A percentile compares a stretch with the other conserved stretches of the same genome.
phyloP scores from a whole-genome alignment of 2,329 filamentous ascomycete species.

The Pseudocercospora ulei region DNA sequence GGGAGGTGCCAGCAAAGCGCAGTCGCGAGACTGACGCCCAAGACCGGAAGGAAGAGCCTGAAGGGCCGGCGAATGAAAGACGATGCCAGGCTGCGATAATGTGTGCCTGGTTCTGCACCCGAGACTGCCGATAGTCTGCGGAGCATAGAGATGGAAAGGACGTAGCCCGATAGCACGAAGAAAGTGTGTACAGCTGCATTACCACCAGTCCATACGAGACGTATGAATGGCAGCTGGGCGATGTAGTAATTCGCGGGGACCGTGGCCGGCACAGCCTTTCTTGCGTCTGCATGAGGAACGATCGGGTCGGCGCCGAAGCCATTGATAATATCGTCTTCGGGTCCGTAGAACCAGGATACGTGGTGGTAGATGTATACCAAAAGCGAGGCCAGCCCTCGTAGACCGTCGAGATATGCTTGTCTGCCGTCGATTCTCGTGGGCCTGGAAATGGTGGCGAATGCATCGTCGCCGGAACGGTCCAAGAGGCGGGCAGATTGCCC shows the following conservation, averaged over 20 bases:
- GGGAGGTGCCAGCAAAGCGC: slow-evolving; percentile 18
- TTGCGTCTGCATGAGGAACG: neutral
- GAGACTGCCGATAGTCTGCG: slow-evolving; percentile 13
- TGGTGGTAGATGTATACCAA: slow-evolving; percentile 56
- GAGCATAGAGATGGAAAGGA: slow-evolving; percentile 32
- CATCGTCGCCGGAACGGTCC: too few species aligned
- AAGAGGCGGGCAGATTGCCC: too few species aligned
- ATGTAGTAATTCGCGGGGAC: slow-evolving; percentile 40
- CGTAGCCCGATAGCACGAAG: slow-evolving; percentile 46
- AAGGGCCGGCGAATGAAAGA: slow-evolving; percentile 17
- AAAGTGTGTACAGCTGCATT: slow-evolving; percentile 49
- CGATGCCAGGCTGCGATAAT: slow-evolving; percentile 12
- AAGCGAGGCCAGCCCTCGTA: slow-evolving; percentile 56
- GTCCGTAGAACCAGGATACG: slow-evolving; percentile 30
- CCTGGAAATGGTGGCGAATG: too few species aligned
- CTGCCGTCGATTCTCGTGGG: too few species aligned
- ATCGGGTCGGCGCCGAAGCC: slow-evolving; percentile 15
- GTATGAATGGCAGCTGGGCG: slow-evolving; percentile 47
- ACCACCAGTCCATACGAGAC: slow-evolving; percentile 48
- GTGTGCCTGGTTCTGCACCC: slow-evolving; percentile 1
- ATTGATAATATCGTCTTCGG: slow-evolving; percentile 40
- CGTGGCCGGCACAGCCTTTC: neutral
- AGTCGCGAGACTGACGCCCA: slow-evolving; percentile 17
- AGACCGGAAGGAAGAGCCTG: slow-evolving; percentile 19
- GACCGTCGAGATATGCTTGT: slow-evolving; percentile 53